Percentiles rank a stretch among this genome's conserved stretches.
Evolutionary conservation across 495 filamentous ascomycete species (phyloP).

Genomic region (Neurospora terricola): DNA sequence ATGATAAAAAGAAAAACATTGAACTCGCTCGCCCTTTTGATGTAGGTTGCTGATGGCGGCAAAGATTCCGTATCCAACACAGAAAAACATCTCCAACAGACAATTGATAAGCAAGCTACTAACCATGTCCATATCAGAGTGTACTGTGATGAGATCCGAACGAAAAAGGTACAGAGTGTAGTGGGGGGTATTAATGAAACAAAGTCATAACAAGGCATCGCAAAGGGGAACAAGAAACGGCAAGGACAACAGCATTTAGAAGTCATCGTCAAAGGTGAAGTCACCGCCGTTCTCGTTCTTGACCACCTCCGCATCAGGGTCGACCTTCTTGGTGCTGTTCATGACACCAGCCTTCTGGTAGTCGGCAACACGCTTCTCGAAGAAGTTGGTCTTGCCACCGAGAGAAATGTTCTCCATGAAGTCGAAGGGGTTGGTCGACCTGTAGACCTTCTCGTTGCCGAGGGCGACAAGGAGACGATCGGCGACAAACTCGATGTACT

Average conservation of each 20-base stretch:
- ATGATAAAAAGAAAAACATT: neutral
- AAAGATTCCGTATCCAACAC: neutral
- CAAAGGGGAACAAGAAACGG: neutral
- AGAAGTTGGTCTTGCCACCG: conserved; percentile 99
- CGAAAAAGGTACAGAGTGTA: conserved; percentile 1
- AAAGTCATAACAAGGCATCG: conserved; percentile 8
- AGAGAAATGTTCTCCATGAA: conserved; percentile 99
- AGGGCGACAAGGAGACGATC: conserved; percentile 88
- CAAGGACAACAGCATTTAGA: conserved; percentile 44
- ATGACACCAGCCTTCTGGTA: conserved; percentile 99
- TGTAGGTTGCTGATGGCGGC: neutral
- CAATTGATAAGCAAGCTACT: neutral
- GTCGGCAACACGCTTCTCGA: conserved; percentile 98
- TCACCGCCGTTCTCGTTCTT: conserved; percentile 62
- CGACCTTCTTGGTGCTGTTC: conserved; percentile 77
- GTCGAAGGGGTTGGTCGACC: conserved; percentile 91
- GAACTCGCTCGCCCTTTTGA: neutral
- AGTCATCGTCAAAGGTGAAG: conserved; percentile 94
- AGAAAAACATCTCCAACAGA: neutral
- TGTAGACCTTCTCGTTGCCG: conserved; percentile 89
- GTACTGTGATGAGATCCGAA: neutral
- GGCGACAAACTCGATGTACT: conserved; percentile 99
- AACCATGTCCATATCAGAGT: neutral
- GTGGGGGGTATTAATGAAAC: conserved; percentile 10
- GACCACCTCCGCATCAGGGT: conserved; percentile 35